A percentile compares a stretch with the other conserved stretches of the same genome.
Evolutionary conservation across 176 grass and related monocot species (phyloP).

Genomic region (Avena atlantica): DNA sequence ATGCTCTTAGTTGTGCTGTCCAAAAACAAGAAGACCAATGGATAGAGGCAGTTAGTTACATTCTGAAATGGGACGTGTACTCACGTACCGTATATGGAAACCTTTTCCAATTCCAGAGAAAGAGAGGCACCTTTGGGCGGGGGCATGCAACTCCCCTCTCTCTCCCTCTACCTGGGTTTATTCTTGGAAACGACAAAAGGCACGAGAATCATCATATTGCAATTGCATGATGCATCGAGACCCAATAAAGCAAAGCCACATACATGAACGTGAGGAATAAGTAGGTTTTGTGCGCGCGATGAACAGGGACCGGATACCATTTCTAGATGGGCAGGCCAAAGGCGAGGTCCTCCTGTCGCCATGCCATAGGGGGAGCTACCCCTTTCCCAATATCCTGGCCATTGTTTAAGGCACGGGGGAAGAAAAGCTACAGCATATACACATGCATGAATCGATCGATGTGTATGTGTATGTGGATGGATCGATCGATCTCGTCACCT

Average conservation of each 20-base stretch:
- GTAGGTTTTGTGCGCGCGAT: background rate
- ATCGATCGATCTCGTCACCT: slow-evolving; percentile 10
- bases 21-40: background rate
- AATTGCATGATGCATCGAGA: background rate
- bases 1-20: background rate
- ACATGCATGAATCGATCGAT: background rate
- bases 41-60: slow-evolving; percentile 13
- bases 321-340: slow-evolving; percentile 47
- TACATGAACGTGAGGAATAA: background rate
- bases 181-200: slow-evolving; percentile 29
- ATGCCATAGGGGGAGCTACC: slow-evolving; percentile 26
- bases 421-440: slow-evolving; percentile 17
- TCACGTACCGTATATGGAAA: slow-evolving; percentile 29
- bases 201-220: background rate
- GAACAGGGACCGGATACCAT: slow-evolving; percentile 29
- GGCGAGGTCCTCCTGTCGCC: slow-evolving; percentile 41
- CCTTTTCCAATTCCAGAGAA: slow-evolving; percentile 27
- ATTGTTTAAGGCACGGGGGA: slow-evolving; percentile 40
- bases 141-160: background rate
- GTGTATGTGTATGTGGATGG: background rate
- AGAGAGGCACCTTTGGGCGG: background rate
- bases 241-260: background rate
- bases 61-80: slow-evolving; percentile 35
- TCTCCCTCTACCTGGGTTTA: background rate
- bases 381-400: slow-evolving; percentile 39